Conservation (phyloP, 2,329 filamentous ascomycete genomes). For the Polytolypa hystricis region DNA sequence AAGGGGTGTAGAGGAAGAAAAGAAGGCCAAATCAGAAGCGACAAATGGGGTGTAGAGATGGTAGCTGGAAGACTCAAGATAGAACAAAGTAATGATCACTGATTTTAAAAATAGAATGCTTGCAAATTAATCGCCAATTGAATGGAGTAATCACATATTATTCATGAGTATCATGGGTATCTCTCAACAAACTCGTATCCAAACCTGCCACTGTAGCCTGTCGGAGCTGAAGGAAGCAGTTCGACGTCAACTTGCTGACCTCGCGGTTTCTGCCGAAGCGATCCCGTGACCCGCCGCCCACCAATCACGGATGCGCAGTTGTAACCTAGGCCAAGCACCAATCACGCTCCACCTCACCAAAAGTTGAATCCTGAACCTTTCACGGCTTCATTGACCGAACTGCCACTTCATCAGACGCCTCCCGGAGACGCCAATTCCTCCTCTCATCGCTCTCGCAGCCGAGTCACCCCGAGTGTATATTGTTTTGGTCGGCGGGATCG, state of each 20-base stretch:
- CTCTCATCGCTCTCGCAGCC: slow-evolving; percentile 21
- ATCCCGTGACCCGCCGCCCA: slow-evolving; percentile 6
- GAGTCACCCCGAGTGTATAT: slow-evolving; percentile 9
- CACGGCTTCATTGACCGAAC: background rate
- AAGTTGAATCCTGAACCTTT: slow-evolving; percentile 4
- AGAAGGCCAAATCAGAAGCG: slow-evolving; percentile 13
- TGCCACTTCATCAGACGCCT: background rate
- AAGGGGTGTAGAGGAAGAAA: slow-evolving; percentile 25
- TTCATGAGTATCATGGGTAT: too few species aligned
- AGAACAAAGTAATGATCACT: background rate
- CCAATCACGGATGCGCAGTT: slow-evolving; percentile 12
- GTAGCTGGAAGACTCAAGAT: background rate
- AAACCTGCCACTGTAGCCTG: background rate
- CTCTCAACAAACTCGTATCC: too few species aligned
- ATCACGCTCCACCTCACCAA: slow-evolving; percentile 9
- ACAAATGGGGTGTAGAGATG: background rate
- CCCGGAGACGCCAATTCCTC: slow-evolving; percentile 7
- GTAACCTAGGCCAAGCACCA: slow-evolving; percentile 8
- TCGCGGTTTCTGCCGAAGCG: slow-evolving; percentile 6
- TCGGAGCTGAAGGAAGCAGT: background rate
- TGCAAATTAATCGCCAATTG: too few species aligned
- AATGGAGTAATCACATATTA: too few species aligned
- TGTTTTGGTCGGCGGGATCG: slow-evolving; percentile 26
- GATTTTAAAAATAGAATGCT: too few species aligned
- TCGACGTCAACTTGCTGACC: background rate